Base-by-base conservation (phyloP, 768 basidiomycete species). In the Mycena filopes region DNA sequence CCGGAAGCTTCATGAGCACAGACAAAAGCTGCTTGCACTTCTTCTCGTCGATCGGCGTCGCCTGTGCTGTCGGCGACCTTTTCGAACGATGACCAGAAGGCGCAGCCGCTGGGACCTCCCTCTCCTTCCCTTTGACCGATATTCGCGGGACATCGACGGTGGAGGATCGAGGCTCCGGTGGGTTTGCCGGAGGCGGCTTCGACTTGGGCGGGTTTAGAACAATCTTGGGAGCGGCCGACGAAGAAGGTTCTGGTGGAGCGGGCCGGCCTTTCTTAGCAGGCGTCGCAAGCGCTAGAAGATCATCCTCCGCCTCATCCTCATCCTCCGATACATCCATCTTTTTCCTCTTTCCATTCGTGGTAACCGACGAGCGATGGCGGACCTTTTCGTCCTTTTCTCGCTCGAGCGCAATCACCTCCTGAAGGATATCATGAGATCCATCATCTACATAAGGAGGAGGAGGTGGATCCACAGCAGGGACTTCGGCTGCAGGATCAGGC, bases 341-440 rank as follows among this genome's bases (percentile, higher is more conserved):
- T 75, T 89, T 90, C 65, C 90, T 83, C 73, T 90, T 79, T 1
- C 82, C 77, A 73, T 81, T 83, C 55, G 78, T 66, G 21, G 74
- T 55, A 51, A 79, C 70, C 9, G 76, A 70, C 50, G 78, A 78
- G 38, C 85, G 82, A 28, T 82, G 81, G 29, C 84, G 84, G 42
- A 79, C 81, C 64, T 83, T 82, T 70, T 89, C 86, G 56, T 82
- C 81, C 74, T 88, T 86, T 76, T 89, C 87, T 57, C 85, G 81
- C 73, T 94, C 92, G 42, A 93, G 90, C 10, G 92, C 92, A 57
- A 93, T 84, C 21, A 94, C 91, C 74, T 94, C 92, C 73, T 93
- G 90, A 3, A 93, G 78, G 42, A 94, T 82, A 71, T 94, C 92
- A 68, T 91, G 88, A 29, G 89, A 91, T n/a, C 90, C 92, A 75